Evolutionary conservation across 257 asterid genomes (phyloP), one percentile per base, ranked within the genome.

Genomic region (Forsythia viridissima): DNA sequence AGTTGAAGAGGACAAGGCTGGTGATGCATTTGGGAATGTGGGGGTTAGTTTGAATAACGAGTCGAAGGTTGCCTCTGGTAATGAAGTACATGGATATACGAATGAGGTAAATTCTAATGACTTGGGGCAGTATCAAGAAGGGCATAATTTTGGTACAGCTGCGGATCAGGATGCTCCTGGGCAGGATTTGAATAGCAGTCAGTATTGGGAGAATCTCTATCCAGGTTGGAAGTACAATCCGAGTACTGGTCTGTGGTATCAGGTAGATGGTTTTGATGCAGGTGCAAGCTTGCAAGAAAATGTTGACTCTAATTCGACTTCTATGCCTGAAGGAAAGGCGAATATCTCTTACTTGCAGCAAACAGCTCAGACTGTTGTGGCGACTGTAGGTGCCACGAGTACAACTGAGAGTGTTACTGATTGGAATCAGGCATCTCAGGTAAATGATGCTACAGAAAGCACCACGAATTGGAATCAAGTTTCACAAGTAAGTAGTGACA

Each of bases 161-260:
- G 77, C 88, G 4, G 92, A 90, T 59, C 89, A 84, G 86, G 85
- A 73, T 52, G 57, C 85, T 10, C 83, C 44, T 73, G 77, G 73
- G 36, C 84, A 84, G 83, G 90, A 89, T 81, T 41, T 77, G 83
- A 89, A 85, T 80, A 89, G 87, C 84, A 83, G 80, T 52, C 88
- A 89, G 79, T 87, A 90, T 81, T 88, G 97, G 96, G 99, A 94
- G 79, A 89, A 75, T 74, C 93, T 81, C 39, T 93, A 93, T 88
- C 97, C 99, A 1, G 97, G 99, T 52, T 94, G 99, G 99, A 91
- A 86, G 83, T 85, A 80, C 80, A 93, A 94, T 80, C 80, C 78
- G 2, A 75, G 63, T 81, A 87, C 97, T 44, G 96, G 97, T 65
- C 91, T 90, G 79, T 94, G 99, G 99, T 93, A 91, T 89, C 94